phyloP scores from a whole-genome alignment of 1,284 basidiomycete species.

The Ustilago curta region DNA sequence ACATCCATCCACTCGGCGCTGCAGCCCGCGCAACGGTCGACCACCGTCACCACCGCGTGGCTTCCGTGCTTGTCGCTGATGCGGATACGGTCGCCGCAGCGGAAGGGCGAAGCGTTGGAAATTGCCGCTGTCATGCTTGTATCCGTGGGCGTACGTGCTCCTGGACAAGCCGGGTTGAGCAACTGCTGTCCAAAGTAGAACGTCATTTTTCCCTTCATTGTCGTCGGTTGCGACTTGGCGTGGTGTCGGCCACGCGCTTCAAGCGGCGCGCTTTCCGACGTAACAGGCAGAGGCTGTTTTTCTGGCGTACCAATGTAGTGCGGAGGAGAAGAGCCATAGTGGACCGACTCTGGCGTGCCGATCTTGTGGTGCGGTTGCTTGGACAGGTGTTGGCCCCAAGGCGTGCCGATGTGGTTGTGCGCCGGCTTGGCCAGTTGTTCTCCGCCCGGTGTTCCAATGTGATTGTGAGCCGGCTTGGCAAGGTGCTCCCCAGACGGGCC shows the following conservation, averaged over 20 bases:
- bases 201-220: no score
- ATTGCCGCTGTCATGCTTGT: constrained; percentile 38
- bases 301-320: constrained; percentile 5
- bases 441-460: background rate
- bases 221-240: constrained; percentile 14
- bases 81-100: constrained; percentile 36
- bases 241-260: constrained; percentile 20
- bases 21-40: constrained; percentile 39
- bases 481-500: background rate
- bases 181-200: constrained; percentile 37
- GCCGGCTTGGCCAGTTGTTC: no score
- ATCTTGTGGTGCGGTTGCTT: background rate
- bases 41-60: constrained; percentile 20
- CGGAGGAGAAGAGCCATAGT: background rate
- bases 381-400: background rate
- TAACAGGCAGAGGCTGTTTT: background rate
- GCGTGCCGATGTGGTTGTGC: background rate
- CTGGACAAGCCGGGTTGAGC: constrained; percentile 32
- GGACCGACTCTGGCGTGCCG: background rate
- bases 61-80: constrained; percentile 15
- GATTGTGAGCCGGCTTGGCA: no score
- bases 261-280: background rate
- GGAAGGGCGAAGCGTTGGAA: constrained; percentile 29
- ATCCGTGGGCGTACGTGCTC: constrained; percentile 20
- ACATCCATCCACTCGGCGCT: constrained; percentile 38